Percentiles rank a stretch among this genome's conserved stretches.
Conservation (phyloP, 1,139 yeast genomes). For the Blastobotrys niveus region DNA sequence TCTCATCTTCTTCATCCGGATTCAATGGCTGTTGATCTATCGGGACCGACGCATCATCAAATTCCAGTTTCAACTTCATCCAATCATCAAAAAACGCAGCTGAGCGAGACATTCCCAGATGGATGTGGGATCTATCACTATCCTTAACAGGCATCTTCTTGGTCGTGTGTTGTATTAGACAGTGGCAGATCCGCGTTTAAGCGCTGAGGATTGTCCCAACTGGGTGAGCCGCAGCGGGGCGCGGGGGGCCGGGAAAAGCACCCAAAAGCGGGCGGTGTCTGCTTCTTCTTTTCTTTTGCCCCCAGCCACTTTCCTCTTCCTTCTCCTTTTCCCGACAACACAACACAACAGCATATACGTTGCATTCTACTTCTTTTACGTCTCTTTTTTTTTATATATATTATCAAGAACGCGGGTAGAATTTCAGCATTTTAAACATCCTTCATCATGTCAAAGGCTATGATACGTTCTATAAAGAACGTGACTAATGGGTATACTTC, state of each 20-base stretch:
- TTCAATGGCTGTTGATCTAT: constrained; percentile 32
- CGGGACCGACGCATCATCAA: constrained; percentile 33
- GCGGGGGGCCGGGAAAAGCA: too few species aligned
- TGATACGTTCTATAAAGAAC: constrained; percentile 84
- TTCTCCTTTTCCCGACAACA: not conserved
- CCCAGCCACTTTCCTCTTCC: not conserved
- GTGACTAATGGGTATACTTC: constrained; percentile 89
- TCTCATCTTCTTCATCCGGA: constrained; percentile 35
- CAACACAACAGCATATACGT: too few species aligned
- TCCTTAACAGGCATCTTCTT: constrained; percentile 25
- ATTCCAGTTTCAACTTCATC: constrained; percentile 32
- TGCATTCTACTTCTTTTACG: too few species aligned
- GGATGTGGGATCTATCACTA: constrained; percentile 35
- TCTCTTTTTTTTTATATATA: too few species aligned
- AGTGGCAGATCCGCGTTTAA: too few species aligned
- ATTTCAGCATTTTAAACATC: not conserved
- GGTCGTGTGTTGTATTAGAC: too few species aligned
- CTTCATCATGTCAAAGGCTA: constrained; percentile 73
- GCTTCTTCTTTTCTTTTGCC: not conserved
- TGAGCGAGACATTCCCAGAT: constrained; percentile 30
- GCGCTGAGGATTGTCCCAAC: too few species aligned
- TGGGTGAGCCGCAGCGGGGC: too few species aligned
- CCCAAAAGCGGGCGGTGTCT: too few species aligned
- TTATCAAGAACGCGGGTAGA: too few species aligned
- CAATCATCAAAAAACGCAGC: constrained; percentile 34